A percentile compares a stretch with the other conserved stretches of the same genome.
phyloP scores from a whole-genome alignment of 2,329 filamentous ascomycete genomes.

The Ciborinia camelliae region DNA sequence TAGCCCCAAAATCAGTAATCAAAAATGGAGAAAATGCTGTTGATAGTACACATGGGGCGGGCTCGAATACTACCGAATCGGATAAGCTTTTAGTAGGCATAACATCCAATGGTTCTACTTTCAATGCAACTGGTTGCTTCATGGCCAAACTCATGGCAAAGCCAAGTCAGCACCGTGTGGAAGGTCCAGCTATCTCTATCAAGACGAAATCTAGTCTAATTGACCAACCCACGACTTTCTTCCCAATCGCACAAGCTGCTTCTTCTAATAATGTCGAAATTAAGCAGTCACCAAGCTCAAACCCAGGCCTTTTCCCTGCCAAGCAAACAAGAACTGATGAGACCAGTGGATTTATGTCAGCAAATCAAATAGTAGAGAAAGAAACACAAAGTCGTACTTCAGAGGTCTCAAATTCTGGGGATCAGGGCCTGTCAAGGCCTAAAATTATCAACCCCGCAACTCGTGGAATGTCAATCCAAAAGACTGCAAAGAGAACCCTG shows the following conservation, averaged over 20 bases:
- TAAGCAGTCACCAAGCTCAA: constrained; percentile 19
- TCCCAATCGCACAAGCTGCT: constrained; percentile 8
- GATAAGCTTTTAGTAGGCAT: neutral
- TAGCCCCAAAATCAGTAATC: neutral
- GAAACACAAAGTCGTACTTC: neutral
- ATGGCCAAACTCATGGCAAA: constrained; percentile 7
- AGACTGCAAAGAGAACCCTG: constrained; percentile 26
- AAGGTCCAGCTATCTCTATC: neutral
- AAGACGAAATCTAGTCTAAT: neutral
- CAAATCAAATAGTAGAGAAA: constrained; percentile 14
- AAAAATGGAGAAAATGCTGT: neutral
- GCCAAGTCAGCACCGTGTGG: neutral
- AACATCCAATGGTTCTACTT: neutral
- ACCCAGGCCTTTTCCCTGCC: neutral
- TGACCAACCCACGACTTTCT: neutral
- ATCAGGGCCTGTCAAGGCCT: constrained; percentile 20
- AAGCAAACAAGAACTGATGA: neutral
- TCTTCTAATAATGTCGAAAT: constrained; percentile 11
- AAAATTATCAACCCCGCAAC: constrained; percentile 33
- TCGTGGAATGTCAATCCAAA: constrained; percentile 31
- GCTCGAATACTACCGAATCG: neutral
- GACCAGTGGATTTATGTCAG: constrained; percentile 11
- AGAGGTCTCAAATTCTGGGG: neutral
- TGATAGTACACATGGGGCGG: neutral
- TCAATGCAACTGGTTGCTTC: constrained; percentile 1